Evolutionary conservation across 805 yeast genomes (phyloP).

Genomic region (Metschnikowia dekortorum): DNA sequence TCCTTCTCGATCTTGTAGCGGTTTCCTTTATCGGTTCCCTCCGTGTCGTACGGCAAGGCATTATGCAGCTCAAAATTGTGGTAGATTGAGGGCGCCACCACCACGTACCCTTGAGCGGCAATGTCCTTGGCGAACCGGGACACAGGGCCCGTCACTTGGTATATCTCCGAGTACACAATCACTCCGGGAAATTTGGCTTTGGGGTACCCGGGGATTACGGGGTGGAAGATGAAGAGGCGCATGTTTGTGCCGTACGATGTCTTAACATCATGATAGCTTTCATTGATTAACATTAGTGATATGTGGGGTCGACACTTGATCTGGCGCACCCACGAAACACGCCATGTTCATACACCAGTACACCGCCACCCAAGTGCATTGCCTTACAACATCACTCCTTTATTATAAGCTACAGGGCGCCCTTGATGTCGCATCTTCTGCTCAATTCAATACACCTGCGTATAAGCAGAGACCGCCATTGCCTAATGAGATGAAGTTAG

Average conservation of each 20-base stretch:
- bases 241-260: slow-evolving; percentile 66
- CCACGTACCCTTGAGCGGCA: slow-evolving; percentile 76
- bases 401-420: not conserved
- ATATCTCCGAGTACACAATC: slow-evolving; percentile 72
- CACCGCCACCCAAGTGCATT: not conserved
- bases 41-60: slow-evolving; percentile 62
- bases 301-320: not conserved
- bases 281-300: slow-evolving; percentile 62
- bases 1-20: slow-evolving; percentile 62
- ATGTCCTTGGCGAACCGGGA: slow-evolving; percentile 71
- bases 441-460: not conserved
- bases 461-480: not conserved
- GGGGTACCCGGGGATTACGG: slow-evolving; percentile 70
- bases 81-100: slow-evolving; percentile 74
- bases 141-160: slow-evolving; percentile 82
- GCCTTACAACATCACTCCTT: not conserved
- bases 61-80: slow-evolving; percentile 67
- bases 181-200: slow-evolving; percentile 78
- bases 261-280: slow-evolving; percentile 56
- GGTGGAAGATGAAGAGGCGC: slow-evolving; percentile 63
- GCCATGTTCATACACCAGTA: not conserved
- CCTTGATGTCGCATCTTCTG: not conserved
- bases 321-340: not conserved
- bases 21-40: slow-evolving; percentile 76
- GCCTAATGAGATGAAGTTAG: not conserved